Conservation (phyloP, 2,329 filamentous ascomycete species). For the Colletotrichum orbiculare region DNA sequence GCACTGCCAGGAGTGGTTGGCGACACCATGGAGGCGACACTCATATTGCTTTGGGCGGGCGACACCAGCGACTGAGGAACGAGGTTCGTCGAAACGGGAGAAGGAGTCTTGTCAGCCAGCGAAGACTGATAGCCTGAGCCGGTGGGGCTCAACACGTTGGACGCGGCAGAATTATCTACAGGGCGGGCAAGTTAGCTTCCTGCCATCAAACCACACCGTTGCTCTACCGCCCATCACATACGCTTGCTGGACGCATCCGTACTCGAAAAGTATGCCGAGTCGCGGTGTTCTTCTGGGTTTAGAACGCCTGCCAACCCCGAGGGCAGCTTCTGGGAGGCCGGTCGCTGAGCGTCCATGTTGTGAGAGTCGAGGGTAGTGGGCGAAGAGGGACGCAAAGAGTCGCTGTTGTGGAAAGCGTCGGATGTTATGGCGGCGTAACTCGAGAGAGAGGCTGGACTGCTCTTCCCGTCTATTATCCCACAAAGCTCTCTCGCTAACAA, state of each 20-base stretch:
- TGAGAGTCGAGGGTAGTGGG: neutral
- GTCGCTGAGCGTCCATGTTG: constrained; percentile 33
- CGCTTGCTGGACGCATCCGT: constrained; percentile 56
- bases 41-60: constrained; percentile 70
- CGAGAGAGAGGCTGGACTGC: neutral
- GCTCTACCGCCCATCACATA: constrained; percentile 41
- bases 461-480: neutral
- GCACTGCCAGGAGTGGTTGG: constrained; percentile 61
- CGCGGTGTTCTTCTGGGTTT: constrained; percentile 60
- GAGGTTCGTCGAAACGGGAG: constrained; percentile 64
- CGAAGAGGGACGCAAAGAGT: neutral
- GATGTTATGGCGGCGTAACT: neutral
- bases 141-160: constrained; percentile 43
- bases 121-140: constrained; percentile 62
- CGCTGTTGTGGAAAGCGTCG: neutral
- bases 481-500: constrained; percentile 11
- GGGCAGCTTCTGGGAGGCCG: constrained; percentile 57
- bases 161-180: constrained; percentile 58
- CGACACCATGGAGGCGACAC: constrained; percentile 73
- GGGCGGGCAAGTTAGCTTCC: constrained; percentile 28
- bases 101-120: constrained; percentile 70
- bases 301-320: constrained; percentile 62
- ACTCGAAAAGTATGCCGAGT: constrained; percentile 58
- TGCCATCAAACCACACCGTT: constrained; percentile 26
- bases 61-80: constrained; percentile 65